phyloP scores from a whole-genome alignment of 1,139 yeast species.

The Blastobotrys illinoisensis region DNA sequence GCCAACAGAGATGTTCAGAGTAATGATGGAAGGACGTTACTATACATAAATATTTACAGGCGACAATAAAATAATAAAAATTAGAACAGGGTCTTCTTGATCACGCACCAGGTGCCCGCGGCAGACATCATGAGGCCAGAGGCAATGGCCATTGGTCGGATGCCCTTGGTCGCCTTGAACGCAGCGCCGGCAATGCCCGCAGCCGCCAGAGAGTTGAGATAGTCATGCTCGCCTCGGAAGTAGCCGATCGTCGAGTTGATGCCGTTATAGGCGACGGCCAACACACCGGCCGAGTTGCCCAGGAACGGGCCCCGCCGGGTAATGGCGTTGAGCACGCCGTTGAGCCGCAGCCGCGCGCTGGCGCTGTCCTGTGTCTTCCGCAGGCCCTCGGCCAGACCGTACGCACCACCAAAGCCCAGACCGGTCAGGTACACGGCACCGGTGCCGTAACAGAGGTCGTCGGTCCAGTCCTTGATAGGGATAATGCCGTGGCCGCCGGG shows the following conservation, averaged over 20 bases:
- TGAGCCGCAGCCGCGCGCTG: slow-evolving; percentile 71
- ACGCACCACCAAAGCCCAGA: slow-evolving; percentile 78
- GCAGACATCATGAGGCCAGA: slow-evolving; percentile 82
- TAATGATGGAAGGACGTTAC: background rate
- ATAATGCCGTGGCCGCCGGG: slow-evolving; percentile 88
- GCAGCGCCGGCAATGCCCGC: slow-evolving; percentile 93
- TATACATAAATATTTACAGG: slow-evolving; percentile 1
- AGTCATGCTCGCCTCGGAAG: slow-evolving; percentile 81
- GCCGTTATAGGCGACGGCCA: slow-evolving; percentile 83
- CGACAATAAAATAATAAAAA: background rate
- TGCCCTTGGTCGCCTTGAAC: slow-evolving; percentile 79
- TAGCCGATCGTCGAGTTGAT: slow-evolving; percentile 76
- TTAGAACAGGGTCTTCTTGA: slow-evolving; percentile 46
- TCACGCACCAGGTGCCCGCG: slow-evolving; percentile 89
- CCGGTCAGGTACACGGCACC: slow-evolving; percentile 88
- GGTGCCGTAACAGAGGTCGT: slow-evolving; percentile 95
- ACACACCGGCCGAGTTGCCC: slow-evolving; percentile 92
- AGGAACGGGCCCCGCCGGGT: slow-evolving; percentile 94
- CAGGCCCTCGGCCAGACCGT: slow-evolving; percentile 83
- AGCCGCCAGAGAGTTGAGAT: slow-evolving; percentile 72
- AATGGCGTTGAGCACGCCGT: slow-evolving; percentile 84
- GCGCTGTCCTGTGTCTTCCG: slow-evolving; percentile 67
- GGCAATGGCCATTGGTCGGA: slow-evolving; percentile 82
- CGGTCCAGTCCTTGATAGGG: slow-evolving; percentile 96
- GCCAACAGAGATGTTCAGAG: too few relatives aligned